Base-by-base conservation (phyloP, 1,284 basidiomycete species). In the Marasmius fiardii region DNA sequence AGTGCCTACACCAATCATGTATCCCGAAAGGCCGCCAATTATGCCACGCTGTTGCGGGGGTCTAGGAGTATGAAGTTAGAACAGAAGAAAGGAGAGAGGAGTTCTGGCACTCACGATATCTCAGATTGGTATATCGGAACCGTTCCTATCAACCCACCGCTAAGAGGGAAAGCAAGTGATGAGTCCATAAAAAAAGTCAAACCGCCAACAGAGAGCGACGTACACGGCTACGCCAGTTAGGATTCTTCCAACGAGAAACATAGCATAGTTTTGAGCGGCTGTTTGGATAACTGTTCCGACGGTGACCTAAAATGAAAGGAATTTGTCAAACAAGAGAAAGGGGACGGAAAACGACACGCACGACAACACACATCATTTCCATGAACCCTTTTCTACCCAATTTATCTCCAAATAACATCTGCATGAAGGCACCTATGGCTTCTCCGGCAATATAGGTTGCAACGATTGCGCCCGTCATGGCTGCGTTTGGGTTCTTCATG, bases 41-140 rank as follows among this genome's bases (percentile, higher is more conserved):
- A 61, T 11, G 4, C 61, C 61, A 47, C 61, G 61, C 33, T 44
- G 49, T 34, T 53, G 50, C 20, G 61, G 59, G n/a, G 61, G 59
- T 16, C 60, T 61, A 33, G 11, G 18, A 49, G 37, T 14, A 20
- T 8, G 14, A n/a, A n/a, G 39, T 16, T 7, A n/a, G 39, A 41
- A 10, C 4, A 16, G 4, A 1, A 6, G n/a, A 20, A 41, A 41
- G 39, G 14, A 20, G 12, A 39, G 16, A 37, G 35, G 35, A n/a
- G 35, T 2, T 16, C 1, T 4, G 14, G 16, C 3, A 54, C 59
- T 23, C 37, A 59, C 60, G 57, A 53, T 8, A 63, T 63, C 39
- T 63, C 61, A 4, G 61, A 63, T 35, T 61, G 58, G 60, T 61
- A 63, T 14, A 62, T 62, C 18, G 61, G 61, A 4, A 62, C 61